Conservation (phyloP, 495 filamentous ascomycete genomes). For the Podospora anserina region DNA sequence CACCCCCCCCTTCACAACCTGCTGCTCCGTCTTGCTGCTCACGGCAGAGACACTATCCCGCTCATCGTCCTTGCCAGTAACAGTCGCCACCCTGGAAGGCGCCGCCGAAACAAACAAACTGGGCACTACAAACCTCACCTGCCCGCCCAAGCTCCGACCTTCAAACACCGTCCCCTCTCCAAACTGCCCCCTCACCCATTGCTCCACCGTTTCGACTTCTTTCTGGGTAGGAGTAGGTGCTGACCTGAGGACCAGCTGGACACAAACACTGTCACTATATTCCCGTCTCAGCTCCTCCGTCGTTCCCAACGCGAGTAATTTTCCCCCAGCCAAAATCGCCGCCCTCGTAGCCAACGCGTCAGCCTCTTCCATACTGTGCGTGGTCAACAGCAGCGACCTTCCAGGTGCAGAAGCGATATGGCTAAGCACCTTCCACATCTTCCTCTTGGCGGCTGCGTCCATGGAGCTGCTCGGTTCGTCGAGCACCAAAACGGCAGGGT, state of each 20-base stretch:
- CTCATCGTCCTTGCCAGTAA: slow-evolving; percentile 18
- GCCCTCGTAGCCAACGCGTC: slow-evolving; percentile 65
- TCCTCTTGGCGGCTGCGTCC: slow-evolving; percentile 65
- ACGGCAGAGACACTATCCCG: slow-evolving; percentile 47
- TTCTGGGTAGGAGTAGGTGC: slow-evolving; percentile 63
- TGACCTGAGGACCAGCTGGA: slow-evolving; percentile 65
- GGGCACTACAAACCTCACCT: slow-evolving; percentile 72
- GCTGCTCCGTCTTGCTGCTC: background rate
- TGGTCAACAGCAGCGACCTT: slow-evolving; percentile 61
- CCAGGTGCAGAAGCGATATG: slow-evolving; percentile 48
- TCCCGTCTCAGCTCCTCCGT: slow-evolving; percentile 55
- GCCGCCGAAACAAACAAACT: slow-evolving; percentile 19
- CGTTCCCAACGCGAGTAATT: slow-evolving; percentile 64
- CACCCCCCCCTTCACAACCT: slow-evolving; percentile 22
- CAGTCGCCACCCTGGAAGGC: background rate
- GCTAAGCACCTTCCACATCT: slow-evolving; percentile 67
- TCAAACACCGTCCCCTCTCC: slow-evolving; percentile 57
- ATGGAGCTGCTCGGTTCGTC: slow-evolving; percentile 66
- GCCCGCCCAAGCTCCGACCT: slow-evolving; percentile 69
- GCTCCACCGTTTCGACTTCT: slow-evolving; percentile 60
- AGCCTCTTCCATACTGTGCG: slow-evolving; percentile 75
- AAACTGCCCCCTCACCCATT: slow-evolving; percentile 57
- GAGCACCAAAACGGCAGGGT: slow-evolving; percentile 27
- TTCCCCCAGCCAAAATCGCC: slow-evolving; percentile 58
- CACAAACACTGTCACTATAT: slow-evolving; percentile 59